Conservation (phyloP, 129 eudicot species). For the Lactuca sativa region DNA sequence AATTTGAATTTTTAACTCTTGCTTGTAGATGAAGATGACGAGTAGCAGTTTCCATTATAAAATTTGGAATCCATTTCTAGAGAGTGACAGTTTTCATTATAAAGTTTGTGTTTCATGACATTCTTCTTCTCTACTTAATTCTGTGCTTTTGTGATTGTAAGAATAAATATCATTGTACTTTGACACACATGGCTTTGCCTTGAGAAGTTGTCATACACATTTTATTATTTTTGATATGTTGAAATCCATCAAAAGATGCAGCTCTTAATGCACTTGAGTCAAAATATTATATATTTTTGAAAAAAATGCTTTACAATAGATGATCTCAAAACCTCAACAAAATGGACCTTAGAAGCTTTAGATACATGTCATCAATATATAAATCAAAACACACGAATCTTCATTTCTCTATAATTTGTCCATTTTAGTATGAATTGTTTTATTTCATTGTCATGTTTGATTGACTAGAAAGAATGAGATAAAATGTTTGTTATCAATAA, state of each 20-base stretch:
- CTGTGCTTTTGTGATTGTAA: constrained; percentile 19
- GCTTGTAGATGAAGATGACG: constrained; percentile 74
- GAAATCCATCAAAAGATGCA: constrained; percentile 20
- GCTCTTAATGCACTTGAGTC: not conserved
- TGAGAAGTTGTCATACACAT: not conserved
- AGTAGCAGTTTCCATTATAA: constrained; percentile 30
- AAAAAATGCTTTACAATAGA: constrained; percentile 25
- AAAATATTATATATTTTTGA: constrained; percentile 12
- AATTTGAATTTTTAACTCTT: not conserved
- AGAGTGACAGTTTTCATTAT: constrained; percentile 19
- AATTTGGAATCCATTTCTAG: constrained; percentile 11
- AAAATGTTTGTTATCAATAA: no score
- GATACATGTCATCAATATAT: no score
- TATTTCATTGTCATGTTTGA: no score
- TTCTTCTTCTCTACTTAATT: constrained; percentile 11
- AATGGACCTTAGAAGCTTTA: constrained; percentile 12
- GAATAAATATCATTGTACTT: not conserved
- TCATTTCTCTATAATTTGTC: no score
- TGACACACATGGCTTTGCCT: not conserved
- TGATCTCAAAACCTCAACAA: constrained; percentile 17
- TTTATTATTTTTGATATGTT: constrained; percentile 1
- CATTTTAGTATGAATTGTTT: no score
- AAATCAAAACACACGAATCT: no score
- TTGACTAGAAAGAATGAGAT: no score
- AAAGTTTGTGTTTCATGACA: constrained; percentile 21